These are phyloP conservation scores for Nicotiana sylvestris DNA, from an alignment of 257 asterid genomes.

Conservation along the genomic window DNA sequence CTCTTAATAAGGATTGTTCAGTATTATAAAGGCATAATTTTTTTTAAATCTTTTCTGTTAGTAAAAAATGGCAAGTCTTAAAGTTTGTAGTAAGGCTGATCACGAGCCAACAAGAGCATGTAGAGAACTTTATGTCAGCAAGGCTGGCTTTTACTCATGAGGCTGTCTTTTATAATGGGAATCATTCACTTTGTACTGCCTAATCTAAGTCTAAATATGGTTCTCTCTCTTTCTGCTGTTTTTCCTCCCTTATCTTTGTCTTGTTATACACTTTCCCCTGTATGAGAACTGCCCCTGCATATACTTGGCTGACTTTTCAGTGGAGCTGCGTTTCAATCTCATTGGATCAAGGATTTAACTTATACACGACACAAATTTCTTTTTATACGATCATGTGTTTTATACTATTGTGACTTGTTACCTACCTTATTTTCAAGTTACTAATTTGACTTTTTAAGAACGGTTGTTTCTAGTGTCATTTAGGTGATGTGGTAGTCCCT, in stretches of 20 bases:
- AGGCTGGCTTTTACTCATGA: slow-evolving; percentile 7
- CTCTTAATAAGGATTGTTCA: neutral
- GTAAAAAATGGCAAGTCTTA: neutral
- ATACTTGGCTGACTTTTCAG: neutral
- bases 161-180: slow-evolving; percentile 2
- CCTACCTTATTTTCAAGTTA: no score
- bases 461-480: neutral
- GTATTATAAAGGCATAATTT: neutral
- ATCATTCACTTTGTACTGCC: slow-evolving; percentile 7
- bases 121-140: slow-evolving; percentile 12
- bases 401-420: no score
- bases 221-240: neutral
- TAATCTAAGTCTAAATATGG: neutral
- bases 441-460: neutral
- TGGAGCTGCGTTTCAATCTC: neutral
- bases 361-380: no score
- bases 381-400: no score
- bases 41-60: neutral
- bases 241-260: neutral
- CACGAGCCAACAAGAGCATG: neutral
- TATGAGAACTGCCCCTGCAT: neutral
- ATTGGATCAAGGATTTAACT: neutral
- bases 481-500: neutral
- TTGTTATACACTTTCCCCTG: neutral
- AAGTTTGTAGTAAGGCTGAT: slow-evolving; percentile 2